Base-by-base conservation (phyloP, 176 grass and related monocot genomes). In the Coix lacrymajobi region DNA sequence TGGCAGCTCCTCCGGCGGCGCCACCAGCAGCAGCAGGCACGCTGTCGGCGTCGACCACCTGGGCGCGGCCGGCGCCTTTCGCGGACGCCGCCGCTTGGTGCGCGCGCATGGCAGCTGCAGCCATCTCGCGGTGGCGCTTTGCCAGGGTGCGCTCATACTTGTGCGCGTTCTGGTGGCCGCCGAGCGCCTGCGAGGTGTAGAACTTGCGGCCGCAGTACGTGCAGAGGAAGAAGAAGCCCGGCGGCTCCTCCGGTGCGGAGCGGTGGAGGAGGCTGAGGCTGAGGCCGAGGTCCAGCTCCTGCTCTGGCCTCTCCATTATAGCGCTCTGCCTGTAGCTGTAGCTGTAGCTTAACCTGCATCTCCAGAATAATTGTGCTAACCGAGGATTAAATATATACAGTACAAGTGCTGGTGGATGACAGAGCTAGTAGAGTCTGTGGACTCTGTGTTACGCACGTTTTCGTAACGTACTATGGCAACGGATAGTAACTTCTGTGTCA, bases 111-210 rank as follows among this genome's bases (percentile, higher is more conserved):
- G 73, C n/a, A 7, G 78, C 19, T 30, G 46, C 48, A 19, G 48
- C 73, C 71, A 84, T 49, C 71, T 90, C 68, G 17, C 51, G 26
- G 20, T 75, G 31, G 31, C 69, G 77, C 81, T 83, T 91, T 62
- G 73, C 83, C 3, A 88, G 71, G 87, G 76, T 85, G 79, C 89
- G 67, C 85, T 94, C 89, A 17, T 89, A 61, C 87, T 92, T 94
- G 84, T 94, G 92, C 2, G 89, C 92, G 40, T 92, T 94, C 81
- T 94, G 92, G 78, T 94, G 92, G 43, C 92, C 92, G 19, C 89
- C 92, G 26, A 94, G 83, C 39, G 92, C 92, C 60, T 94, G 89
- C 14, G 89, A 90, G 73, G 68, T 92, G 54, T 67, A 29, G 73
- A 94, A 92, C 85, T 92, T 94, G 52, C 81, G 76, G 51, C 69